Evolutionary conservation across 345 rosid species (phyloP).

Genomic region (Pistacia vera): DNA sequence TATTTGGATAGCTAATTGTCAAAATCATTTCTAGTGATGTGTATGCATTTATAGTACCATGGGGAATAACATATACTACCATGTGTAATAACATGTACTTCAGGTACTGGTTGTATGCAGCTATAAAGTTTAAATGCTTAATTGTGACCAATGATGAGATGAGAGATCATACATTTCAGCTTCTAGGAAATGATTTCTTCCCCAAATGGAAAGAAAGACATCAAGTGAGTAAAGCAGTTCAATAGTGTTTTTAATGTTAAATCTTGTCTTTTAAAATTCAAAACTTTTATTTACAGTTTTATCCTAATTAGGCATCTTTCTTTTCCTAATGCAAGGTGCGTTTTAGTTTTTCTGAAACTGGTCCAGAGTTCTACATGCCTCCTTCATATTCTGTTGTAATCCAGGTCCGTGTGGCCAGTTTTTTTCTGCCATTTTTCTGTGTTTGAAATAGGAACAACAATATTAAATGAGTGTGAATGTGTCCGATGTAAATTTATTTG

Average conservation of each 20-base stretch:
- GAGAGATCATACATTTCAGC: constrained; percentile 81
- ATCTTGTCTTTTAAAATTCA: not conserved
- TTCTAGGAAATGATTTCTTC: constrained; percentile 71
- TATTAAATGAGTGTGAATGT: not conserved
- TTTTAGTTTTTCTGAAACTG: constrained; percentile 52
- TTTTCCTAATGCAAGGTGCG: constrained; percentile 45
- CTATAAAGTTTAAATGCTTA: constrained; percentile 65
- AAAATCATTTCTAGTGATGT: not conserved
- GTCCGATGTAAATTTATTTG: not conserved
- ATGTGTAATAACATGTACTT: constrained; percentile 34
- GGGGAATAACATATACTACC: constrained; percentile 31
- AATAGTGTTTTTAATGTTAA: not conserved
- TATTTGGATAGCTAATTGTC: not conserved
- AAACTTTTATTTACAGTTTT: not conserved
- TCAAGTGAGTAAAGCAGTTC: constrained; percentile 50
- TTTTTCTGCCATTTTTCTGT: not conserved
- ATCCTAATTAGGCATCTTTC: constrained; percentile 8
- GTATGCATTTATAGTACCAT: constrained; percentile 17
- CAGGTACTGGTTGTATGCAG: constrained; percentile 91
- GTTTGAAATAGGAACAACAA: not conserved
- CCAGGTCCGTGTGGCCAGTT: constrained; percentile 43
- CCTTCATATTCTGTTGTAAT: constrained; percentile 61
- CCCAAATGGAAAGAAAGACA: constrained; percentile 85
- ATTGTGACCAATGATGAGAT: constrained; percentile 78
- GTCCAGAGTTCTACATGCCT: constrained; percentile 64